phyloP scores from a whole-genome alignment of 805 yeast genomes.

The Komagataella mondaviorum region DNA sequence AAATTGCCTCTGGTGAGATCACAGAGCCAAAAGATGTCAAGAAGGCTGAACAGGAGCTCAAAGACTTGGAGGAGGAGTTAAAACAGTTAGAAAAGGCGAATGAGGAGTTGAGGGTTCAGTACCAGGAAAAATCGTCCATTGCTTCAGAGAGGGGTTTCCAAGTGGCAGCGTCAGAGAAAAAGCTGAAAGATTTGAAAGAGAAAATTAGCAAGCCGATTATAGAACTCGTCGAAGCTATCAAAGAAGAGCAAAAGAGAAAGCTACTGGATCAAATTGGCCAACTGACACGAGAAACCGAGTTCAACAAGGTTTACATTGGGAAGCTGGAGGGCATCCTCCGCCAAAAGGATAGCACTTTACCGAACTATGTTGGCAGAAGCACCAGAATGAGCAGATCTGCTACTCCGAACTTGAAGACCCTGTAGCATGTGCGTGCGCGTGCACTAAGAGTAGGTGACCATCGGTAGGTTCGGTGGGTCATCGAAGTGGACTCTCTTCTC shows the following conservation, averaged over 20 bases:
- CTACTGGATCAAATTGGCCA: conserved; percentile 3
- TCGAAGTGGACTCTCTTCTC: neutral
- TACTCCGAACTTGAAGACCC: neutral
- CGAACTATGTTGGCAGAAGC: conserved; percentile 1
- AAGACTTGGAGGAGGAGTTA: conserved; percentile 6
- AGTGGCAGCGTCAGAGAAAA: conserved; percentile 11
- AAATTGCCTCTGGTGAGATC: neutral
- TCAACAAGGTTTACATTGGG: conserved; percentile 12
- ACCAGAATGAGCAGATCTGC: conserved; percentile 2
- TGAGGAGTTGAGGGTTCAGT: conserved; percentile 22
- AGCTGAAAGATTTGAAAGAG: conserved; percentile 12
- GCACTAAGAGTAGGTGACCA: no score
- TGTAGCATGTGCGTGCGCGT: neutral
- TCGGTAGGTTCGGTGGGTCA: neutral
- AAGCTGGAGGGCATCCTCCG: conserved; percentile 11
- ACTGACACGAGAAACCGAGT: conserved; percentile 10
- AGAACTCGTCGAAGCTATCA: conserved; percentile 10
- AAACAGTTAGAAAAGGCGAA: conserved; percentile 10
- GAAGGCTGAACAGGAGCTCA: conserved; percentile 4
- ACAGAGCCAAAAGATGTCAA: conserved; percentile 3
- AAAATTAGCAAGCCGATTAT: conserved; percentile 21
- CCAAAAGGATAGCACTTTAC: conserved; percentile 8
- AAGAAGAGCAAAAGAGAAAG: conserved; percentile 7
- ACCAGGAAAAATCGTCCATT: conserved; percentile 29
- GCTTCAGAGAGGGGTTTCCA: conserved; percentile 29